phyloP scores from a whole-genome alignment of 2,329 filamentous ascomycete genomes.

The Verticillium nubilum region DNA sequence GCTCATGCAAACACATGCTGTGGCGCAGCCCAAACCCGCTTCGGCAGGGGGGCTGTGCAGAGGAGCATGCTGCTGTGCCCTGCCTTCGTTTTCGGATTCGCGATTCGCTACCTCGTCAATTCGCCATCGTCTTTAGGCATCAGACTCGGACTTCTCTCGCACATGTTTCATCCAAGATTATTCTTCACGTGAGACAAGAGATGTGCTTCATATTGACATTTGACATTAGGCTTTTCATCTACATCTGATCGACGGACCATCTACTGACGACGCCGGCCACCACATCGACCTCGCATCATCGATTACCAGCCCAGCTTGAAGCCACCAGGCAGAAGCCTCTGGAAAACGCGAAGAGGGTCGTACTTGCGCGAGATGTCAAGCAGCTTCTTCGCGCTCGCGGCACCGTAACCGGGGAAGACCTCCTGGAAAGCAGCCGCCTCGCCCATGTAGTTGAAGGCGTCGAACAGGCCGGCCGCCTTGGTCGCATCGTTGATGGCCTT shows the following conservation, averaged over 20 bases:
- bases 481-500: conserved; percentile 16
- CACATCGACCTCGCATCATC: not conserved
- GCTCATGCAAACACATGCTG: not conserved
- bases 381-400: conserved; percentile 20
- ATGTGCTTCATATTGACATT: not conserved
- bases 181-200: not conserved
- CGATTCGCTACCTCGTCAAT: not conserved
- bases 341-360: conserved; percentile 14
- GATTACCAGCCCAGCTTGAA: conserved; percentile 3
- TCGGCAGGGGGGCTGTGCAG: not conserved
- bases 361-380: conserved; percentile 16
- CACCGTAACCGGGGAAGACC: conserved; percentile 26
- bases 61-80: not conserved
- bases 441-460: conserved; percentile 28
- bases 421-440: conserved; percentile 21
- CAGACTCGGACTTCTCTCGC: not conserved
- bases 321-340: conserved; percentile 36
- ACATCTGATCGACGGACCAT: not conserved
- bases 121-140: not conserved
- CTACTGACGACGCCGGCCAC: not conserved
- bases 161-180: not conserved
- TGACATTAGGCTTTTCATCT: not conserved
- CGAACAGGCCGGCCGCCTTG: conserved; percentile 24
- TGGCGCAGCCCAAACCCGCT: not conserved
- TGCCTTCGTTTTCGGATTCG: not conserved